Evolutionary conservation across 2,329 filamentous ascomycete species (phyloP).

Genomic region (Erysiphe pulchra): DNA sequence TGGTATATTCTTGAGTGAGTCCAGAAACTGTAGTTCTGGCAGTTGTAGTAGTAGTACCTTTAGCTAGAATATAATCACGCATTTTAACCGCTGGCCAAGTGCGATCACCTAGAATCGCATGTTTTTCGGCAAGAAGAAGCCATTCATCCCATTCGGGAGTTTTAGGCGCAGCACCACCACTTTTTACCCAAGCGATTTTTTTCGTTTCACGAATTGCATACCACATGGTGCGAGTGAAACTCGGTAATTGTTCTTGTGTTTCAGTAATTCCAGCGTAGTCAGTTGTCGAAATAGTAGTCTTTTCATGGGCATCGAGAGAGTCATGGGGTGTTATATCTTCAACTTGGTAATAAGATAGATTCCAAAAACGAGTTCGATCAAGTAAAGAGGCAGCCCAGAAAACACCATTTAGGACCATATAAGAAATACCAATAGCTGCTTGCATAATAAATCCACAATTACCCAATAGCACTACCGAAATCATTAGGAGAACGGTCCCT

Average conservation of each 20-base stretch:
- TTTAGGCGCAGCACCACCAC: conserved; percentile 23
- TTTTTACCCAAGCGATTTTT: conserved; percentile 25
- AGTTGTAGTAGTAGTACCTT: conserved; percentile 2
- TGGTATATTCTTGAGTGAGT: not conserved
- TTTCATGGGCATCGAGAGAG: conserved; percentile 14
- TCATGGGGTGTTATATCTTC: conserved; percentile 18
- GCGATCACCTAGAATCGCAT: conserved; percentile 13
- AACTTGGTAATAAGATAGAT: conserved; percentile 25
- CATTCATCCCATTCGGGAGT: conserved; percentile 27
- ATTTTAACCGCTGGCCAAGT: conserved; percentile 22
- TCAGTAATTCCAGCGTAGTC: too few species aligned
- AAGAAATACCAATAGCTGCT: conserved; percentile 28
- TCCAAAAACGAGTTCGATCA: conserved; percentile 25
- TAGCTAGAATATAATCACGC: conserved; percentile 22
- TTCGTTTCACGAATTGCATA: conserved; percentile 29
- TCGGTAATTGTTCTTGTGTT: conserved; percentile 19
- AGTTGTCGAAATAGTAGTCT: conserved; percentile 9
- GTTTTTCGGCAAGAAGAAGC: conserved; percentile 22
- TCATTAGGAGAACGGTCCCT: conserved; percentile 34
- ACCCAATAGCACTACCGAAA: conserved; percentile 31
- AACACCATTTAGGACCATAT: conserved; percentile 31
- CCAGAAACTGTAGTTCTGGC: not conserved
- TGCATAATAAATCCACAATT: conserved; percentile 36
- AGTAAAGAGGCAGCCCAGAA: conserved; percentile 22
- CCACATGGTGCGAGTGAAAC: conserved; percentile 31